Percentiles rank a stretch among this genome's conserved stretches.
phyloP scores from a whole-genome alignment of 2,329 filamentous ascomycete species.

The Penicillium sp. region DNA sequence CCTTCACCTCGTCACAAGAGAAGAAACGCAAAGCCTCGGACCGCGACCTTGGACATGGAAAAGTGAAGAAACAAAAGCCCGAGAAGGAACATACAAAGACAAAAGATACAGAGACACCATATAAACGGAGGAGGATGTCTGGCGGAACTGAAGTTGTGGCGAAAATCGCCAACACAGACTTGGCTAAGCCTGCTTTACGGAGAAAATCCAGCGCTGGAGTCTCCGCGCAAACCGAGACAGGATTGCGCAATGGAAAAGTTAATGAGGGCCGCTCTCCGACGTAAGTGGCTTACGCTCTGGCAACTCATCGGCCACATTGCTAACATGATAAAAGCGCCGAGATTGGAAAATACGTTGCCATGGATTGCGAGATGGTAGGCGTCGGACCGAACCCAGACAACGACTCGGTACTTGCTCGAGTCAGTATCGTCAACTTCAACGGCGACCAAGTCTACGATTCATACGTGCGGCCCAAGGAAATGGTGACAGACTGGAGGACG shows the following conservation, averaged over 20 bases:
- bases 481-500: conserved; percentile 88
- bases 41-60: conserved; percentile 29
- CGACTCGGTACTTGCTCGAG: conserved; percentile 75
- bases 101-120: conserved; percentile 6
- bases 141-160: conserved; percentile 27
- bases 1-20: neutral
- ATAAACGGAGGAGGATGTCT: conserved; percentile 36
- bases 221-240: conserved; percentile 43
- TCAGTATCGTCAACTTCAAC: conserved; percentile 91
- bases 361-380: conserved; percentile 99
- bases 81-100: conserved; percentile 23
- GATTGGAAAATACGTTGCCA: conserved; percentile 83
- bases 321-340: conserved; percentile 54
- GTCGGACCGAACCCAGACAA: conserved; percentile 62
- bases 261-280: conserved; percentile 61
- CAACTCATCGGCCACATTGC: neutral
- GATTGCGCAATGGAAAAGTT: conserved; percentile 50
- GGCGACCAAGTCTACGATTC: conserved; percentile 92
- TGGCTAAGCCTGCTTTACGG: conserved; percentile 58
- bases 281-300: conserved; percentile 26
- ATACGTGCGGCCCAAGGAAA: conserved; percentile 74
- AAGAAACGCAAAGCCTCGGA: conserved; percentile 37
- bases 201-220: conserved; percentile 57
- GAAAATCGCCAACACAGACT: conserved; percentile 58
- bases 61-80: conserved; percentile 35